Evolutionary conservation across 2,329 filamentous ascomycete genomes (phyloP).

Genomic region (Venturia effusa): DNA sequence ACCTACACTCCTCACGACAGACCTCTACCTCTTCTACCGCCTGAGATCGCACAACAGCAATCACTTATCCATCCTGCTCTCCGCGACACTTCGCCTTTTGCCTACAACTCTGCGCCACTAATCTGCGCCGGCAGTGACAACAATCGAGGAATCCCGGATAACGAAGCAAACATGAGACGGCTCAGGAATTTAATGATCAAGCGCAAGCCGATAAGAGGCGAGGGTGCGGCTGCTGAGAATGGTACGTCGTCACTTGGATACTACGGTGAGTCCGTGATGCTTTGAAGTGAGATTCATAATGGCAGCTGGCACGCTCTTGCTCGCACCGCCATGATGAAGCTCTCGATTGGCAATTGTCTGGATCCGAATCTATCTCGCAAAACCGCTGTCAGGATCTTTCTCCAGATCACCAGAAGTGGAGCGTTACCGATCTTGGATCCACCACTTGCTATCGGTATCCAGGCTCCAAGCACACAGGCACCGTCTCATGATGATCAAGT

Average conservation of each 20-base stretch:
- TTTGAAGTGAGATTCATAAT: not conserved
- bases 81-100: not conserved
- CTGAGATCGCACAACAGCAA: not conserved
- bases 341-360: not conserved
- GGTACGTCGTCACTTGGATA: not conserved
- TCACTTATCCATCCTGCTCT: not conserved
- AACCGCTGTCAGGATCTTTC: not conserved
- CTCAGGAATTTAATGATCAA: conserved; percentile 4
- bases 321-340: not conserved
- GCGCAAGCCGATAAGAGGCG: not conserved
- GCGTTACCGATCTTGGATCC: not conserved
- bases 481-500: not conserved
- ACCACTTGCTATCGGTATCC: not conserved
- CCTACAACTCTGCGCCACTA: not conserved
- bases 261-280: not conserved
- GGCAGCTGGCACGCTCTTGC: not conserved
- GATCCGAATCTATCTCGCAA: not conserved
- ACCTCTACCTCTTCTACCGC: not conserved
- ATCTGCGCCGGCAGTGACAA: not conserved
- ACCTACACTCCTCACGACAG: not conserved
- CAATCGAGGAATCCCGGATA: not conserved
- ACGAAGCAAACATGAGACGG: not conserved
- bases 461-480: not conserved
- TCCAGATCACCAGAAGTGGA: not conserved
- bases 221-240: not conserved